Evolutionary conservation across 1,284 basidiomycete genomes (phyloP).

Genomic region (Sanguinoderma infundibulare): DNA sequence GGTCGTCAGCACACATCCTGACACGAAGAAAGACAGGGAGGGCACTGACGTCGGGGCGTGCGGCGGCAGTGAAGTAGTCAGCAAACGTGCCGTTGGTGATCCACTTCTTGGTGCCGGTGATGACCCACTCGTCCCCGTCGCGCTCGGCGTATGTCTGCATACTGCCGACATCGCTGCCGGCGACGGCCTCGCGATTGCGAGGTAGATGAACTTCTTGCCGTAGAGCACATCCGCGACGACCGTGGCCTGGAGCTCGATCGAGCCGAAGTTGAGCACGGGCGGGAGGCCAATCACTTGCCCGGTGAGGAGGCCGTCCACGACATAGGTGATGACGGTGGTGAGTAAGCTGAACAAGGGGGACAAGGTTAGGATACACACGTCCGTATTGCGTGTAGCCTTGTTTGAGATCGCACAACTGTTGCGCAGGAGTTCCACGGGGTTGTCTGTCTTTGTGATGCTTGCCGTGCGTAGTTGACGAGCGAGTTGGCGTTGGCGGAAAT

Average conservation of each 20-base stretch:
- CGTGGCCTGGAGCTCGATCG: slow-evolving; percentile 72
- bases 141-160: slow-evolving; percentile 82
- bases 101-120: slow-evolving; percentile 95
- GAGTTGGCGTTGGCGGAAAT: slow-evolving; percentile 98
- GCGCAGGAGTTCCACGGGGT: slow-evolving; percentile 97
- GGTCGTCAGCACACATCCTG: not conserved
- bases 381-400: slow-evolving; percentile 99
- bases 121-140: slow-evolving; percentile 86
- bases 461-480: slow-evolving; percentile 93
- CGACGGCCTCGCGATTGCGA: slow-evolving; percentile 83
- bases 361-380: slow-evolving; percentile 53
- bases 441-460: slow-evolving; percentile 94
- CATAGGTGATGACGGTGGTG: no score
- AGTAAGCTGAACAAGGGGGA: no score
- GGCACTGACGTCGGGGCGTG: slow-evolving; percentile 60
- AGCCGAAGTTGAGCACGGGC: slow-evolving; percentile 87
- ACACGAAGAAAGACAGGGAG: not conserved
- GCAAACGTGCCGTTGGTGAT: slow-evolving; percentile 90
- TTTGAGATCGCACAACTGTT: slow-evolving; percentile 95
- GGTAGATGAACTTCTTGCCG: slow-evolving; percentile 82
- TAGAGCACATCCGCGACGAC: slow-evolving; percentile 71
- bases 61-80: slow-evolving; percentile 82
- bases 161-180: slow-evolving; percentile 91
- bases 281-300: slow-evolving; percentile 87
- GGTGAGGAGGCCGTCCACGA: slow-evolving; percentile 80